Percentiles rank a stretch among this genome's conserved stretches.
Evolutionary conservation across 1,284 basidiomycete genomes (phyloP).

Genomic region (Sporisorium graminicola): DNA sequence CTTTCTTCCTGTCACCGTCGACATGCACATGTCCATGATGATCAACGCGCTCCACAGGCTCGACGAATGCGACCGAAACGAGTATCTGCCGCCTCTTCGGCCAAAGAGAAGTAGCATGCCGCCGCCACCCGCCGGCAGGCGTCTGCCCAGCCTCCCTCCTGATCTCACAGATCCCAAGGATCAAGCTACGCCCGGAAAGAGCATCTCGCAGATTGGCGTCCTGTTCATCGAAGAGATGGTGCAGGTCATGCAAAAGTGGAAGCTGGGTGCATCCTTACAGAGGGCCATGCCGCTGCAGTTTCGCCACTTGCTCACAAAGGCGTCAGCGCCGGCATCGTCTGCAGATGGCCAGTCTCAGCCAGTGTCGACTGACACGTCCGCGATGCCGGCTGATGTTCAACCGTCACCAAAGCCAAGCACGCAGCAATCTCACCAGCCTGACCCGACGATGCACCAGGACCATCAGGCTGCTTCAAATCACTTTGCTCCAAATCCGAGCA

Average conservation of each 20-base stretch:
- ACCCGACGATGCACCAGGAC: background rate
- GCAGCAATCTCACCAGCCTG: background rate
- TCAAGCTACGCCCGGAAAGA: slow-evolving; percentile 14
- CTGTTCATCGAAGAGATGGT: slow-evolving; percentile 49
- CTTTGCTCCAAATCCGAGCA: background rate
- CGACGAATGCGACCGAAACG: slow-evolving; percentile 49
- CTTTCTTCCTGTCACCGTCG: slow-evolving; percentile 28
- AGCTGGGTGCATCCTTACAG: slow-evolving; percentile 40
- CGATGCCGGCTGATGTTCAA: background rate
- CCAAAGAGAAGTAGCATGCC: slow-evolving; percentile 27
- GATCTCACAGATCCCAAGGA: slow-evolving; percentile 22
- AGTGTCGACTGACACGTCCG: background rate
- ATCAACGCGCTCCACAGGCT: slow-evolving; percentile 31
- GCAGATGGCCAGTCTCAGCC: background rate
- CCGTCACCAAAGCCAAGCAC: background rate
- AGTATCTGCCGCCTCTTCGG: slow-evolving; percentile 31
- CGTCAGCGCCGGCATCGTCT: background rate
- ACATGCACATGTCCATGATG: slow-evolving; percentile 48
- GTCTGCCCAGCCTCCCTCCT: slow-evolving; percentile 21
- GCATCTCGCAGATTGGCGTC: slow-evolving; percentile 49
- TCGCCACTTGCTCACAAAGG: slow-evolving; percentile 18
- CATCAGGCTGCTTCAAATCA: background rate
- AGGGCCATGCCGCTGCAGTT: slow-evolving; percentile 26
- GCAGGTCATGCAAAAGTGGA: slow-evolving; percentile 52
- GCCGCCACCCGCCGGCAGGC: slow-evolving; percentile 22